Evolutionary conservation across 768 basidiomycete genomes (phyloP).

Genomic region (Clavaria fumosa): DNA sequence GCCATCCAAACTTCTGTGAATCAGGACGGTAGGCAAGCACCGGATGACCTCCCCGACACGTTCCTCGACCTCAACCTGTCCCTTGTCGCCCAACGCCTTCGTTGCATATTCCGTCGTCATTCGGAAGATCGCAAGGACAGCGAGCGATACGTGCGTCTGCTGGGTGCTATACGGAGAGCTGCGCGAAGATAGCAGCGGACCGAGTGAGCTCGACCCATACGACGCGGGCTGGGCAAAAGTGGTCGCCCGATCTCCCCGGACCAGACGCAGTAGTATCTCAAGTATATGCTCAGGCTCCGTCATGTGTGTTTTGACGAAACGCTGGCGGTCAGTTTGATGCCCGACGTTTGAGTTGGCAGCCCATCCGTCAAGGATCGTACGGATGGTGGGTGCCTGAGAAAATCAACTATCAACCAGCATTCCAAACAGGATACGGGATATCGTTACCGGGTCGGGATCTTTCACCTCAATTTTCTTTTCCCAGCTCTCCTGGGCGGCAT

Average conservation of each 20-base stretch:
- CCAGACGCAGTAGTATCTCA: slow-evolving; percentile 84
- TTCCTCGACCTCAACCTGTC: slow-evolving; percentile 57
- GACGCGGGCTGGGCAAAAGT: slow-evolving; percentile 53
- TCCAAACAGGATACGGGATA: not conserved
- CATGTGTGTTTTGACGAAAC: slow-evolving; percentile 83
- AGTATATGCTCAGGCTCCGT: slow-evolving; percentile 75
- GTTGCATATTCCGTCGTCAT: slow-evolving; percentile 72
- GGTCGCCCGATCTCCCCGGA: slow-evolving; percentile 75
- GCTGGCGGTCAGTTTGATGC: slow-evolving; percentile 56
- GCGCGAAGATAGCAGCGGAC: slow-evolving; percentile 57
- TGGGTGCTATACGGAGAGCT: slow-evolving; percentile 71
- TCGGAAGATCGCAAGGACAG: slow-evolving; percentile 82
- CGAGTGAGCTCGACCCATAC: slow-evolving; percentile 46
- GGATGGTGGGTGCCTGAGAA: slow-evolving; percentile 74
- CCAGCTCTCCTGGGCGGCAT: slow-evolving; percentile 74
- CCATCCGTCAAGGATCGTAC: slow-evolving; percentile 86
- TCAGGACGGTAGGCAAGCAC: slow-evolving; percentile 70
- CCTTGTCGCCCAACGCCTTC: slow-evolving; percentile 50
- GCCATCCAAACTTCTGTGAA: slow-evolving; percentile 85
- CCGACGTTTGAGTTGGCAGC: slow-evolving; percentile 72
- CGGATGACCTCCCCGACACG: slow-evolving; percentile 81
- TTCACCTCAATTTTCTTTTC: slow-evolving; percentile 82
- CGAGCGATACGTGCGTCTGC: slow-evolving; percentile 89
- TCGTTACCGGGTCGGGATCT: slow-evolving; percentile 90
- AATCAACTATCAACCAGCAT: slow-evolving; percentile 5